Evolutionary conservation across 1,284 basidiomycete genomes (phyloP), one percentile per base, ranked within the genome.

Genomic region (Leccinum solheimii): DNA sequence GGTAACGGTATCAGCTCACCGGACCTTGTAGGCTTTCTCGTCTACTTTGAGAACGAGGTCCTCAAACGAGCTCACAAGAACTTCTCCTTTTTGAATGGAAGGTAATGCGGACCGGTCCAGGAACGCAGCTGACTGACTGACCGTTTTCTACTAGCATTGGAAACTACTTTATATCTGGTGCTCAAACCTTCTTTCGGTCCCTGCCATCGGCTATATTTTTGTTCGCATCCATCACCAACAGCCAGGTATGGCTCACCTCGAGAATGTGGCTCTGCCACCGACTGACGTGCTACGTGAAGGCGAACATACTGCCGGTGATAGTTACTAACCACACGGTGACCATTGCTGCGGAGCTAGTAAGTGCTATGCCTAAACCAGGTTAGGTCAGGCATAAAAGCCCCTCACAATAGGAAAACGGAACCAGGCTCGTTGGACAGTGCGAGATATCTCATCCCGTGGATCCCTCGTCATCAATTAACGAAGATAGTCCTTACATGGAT

Each of bases 301-400:
- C 90, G 16, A 84, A 86, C 65, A 92, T 94, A 57, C 79, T 98
- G 2, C 97, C 97, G 0, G 92, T 91, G 7, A 92, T 98, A 68
- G 89, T 97, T 55, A 98, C 97, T 2, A 97, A 95, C 75, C 94
- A 95, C 75, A 96, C 93, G 0, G 94, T 96, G n/a, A 98, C 95
- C 3, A 97, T 99, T 64, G 94, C 95, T n/a, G 95, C 91, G 7
- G 90, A 95, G 73, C 81, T 98, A 62, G 92, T 93, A 30, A 76
- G 87, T 75, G 53, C 23, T 38, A 32, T 56, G 58, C 43, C 57
- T 43, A 5, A 63, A 56, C 32, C 2, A 55, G 60, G 63, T 52
- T 63, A 56, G 19, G 30, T 49, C 52, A 59, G 6, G 13, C 40
- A 56, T 60, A 50, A 40, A 62, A 54, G 48, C 57, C 54, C 57